Base-by-base conservation (phyloP, 257 asterid genomes). In the Mentha longifolia region DNA sequence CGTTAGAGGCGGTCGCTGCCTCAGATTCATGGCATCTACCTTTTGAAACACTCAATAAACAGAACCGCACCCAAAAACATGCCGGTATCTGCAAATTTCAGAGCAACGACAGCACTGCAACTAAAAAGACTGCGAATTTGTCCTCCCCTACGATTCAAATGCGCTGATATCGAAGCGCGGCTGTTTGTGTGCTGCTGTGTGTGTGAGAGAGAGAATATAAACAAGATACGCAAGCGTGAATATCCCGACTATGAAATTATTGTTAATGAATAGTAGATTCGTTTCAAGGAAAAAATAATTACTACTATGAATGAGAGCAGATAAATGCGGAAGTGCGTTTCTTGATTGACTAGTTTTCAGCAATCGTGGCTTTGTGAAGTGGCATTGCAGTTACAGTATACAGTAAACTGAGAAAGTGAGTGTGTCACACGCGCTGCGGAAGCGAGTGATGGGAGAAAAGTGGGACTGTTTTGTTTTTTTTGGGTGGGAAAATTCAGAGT, bases 1-100 rank as follows among this genome's bases (percentile, higher is more conserved):
- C 81, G 88, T 71, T 14, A 84, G 65, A 0, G 11, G 39, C 6
- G 86, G 85, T 14, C 92, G 91, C 19, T 85, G 91, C 84, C 95
- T 70, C 43, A 87, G 78, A 77, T 73, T 84, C 91, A 89, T 91
- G 17, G 81, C 88, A 72, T 77, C 75, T 61, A 19, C n/a, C 74
- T 65, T 30, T 50, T 43, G 11, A 31, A 35, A 57, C 75, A 69
- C 58, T 39, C 55, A 70, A 68, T 75, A 70, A 22, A 59, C 56
- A 11, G 78, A 76, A 22, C 6, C 75, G 70, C 63, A 71, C 54
- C 35, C 35, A 39, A 54, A 59, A 54, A 35, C 9, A 35, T 13
- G 19, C 20, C 22, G 19, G 6, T 42, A 17, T 50, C 39, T 20
- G 71, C 76, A 60, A 42, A 68, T 55, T 73, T 54, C 37, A 4